phyloP scores from a whole-genome alignment of 2,329 filamentous ascomycete species.

The Xylaria polymorpha region DNA sequence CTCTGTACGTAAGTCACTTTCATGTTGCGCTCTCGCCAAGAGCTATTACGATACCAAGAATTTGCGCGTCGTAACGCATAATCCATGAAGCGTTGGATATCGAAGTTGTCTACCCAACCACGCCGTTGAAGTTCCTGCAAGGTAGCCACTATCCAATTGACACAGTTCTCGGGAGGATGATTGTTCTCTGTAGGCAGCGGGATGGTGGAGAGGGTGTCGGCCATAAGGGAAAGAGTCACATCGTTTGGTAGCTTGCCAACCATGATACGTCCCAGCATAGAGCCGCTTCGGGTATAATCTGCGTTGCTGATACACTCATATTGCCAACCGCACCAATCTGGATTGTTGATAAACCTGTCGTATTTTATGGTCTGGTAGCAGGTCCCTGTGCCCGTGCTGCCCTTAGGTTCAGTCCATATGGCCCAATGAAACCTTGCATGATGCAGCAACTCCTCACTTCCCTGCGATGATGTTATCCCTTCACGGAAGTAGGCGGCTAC shows the following conservation, averaged over 20 bases:
- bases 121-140: not conserved
- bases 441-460: not conserved
- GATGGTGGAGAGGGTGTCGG: not conserved
- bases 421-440: slow-evolving; percentile 2
- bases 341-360: not conserved
- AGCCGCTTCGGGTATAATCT: not conserved
- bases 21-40: not conserved
- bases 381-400: not conserved
- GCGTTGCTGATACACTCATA: not conserved
- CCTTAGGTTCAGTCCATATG: slow-evolving; percentile 7
- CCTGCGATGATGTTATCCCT: not conserved
- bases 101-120: not conserved
- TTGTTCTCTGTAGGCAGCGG: not conserved
- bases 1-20: not conserved
- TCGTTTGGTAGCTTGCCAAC: slow-evolving; percentile 5
- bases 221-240: not conserved
- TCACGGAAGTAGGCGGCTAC: slow-evolving; percentile 1
- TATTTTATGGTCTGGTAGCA: not conserved
- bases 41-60: not conserved
- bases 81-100: not conserved
- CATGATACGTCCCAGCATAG: slow-evolving; percentile 9
- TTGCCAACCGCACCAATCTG: not conserved
- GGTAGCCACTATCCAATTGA: not conserved
- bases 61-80: not conserved
- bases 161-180: not conserved